These are phyloP conservation scores for Hymenoscyphus linearis DNA, from an alignment of 2,329 filamentous ascomycete genomes.

Conservation along the genomic window DNA sequence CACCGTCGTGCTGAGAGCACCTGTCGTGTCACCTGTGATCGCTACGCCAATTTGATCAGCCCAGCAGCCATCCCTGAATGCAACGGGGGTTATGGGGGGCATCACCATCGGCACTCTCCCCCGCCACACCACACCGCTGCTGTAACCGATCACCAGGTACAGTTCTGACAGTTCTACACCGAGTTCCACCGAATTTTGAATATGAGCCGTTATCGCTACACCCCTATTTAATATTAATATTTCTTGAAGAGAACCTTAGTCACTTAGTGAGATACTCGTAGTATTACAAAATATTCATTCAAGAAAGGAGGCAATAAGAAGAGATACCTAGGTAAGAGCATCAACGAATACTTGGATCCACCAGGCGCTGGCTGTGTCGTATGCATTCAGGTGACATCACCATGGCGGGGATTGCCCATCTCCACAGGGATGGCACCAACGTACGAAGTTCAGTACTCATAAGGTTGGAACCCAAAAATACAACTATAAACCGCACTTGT, in stretches of 20 bases:
- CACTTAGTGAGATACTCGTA: not conserved
- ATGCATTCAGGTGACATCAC: constrained; percentile 1
- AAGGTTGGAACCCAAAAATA: too few relatives aligned
- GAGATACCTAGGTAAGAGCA: not conserved
- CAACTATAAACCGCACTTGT: too few relatives aligned
- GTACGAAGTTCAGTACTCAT: not conserved
- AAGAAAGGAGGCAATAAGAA: not conserved
- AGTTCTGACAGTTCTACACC: not conserved
- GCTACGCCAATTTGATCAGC: not conserved
- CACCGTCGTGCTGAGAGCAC: too few relatives aligned
- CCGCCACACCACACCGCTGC: not conserved
- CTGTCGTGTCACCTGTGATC: not conserved
- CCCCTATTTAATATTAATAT: too few relatives aligned
- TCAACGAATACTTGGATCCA: not conserved
- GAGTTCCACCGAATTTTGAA: not conserved
- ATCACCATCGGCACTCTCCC: too few relatives aligned
- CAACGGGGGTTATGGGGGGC: too few relatives aligned
- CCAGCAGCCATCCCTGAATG: not conserved
- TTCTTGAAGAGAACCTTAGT: not conserved
- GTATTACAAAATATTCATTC: not conserved
- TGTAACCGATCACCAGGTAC: constrained; percentile 7
- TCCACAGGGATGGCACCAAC: not conserved
- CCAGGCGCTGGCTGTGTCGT: not conserved
- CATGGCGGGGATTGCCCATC: not conserved
- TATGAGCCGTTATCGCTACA: not conserved